Evolutionary conservation across 768 basidiomycete genomes (phyloP).

Genomic region (Pleurotus djamor): DNA sequence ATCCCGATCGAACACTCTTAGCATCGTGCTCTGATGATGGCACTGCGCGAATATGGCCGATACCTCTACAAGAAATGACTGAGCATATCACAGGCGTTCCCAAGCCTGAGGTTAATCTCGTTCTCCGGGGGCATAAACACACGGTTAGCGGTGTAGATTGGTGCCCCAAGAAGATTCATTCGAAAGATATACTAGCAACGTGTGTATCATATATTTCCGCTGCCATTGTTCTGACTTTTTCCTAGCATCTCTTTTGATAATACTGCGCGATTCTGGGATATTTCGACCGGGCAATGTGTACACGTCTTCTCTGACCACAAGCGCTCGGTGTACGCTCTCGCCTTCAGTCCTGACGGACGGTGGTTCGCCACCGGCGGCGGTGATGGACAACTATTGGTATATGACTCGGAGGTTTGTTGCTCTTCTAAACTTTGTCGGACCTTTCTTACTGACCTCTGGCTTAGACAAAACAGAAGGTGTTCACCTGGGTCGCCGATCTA

Average conservation of each 20-base stretch:
- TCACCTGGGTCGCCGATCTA: conserved; percentile 61
- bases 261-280: conserved; percentile 83
- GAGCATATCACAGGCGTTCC: conserved; percentile 36
- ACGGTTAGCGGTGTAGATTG: conserved; percentile 68
- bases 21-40: conserved; percentile 84
- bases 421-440: neutral
- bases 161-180: conserved; percentile 53
- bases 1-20: conserved; percentile 59
- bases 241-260: conserved; percentile 76
- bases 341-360: conserved; percentile 73
- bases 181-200: conserved; percentile 72
- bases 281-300: conserved; percentile 72
- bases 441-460: conserved; percentile 9
- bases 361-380: conserved; percentile 77
- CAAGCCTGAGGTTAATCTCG: conserved; percentile 30
- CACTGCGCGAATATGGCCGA: conserved; percentile 74
- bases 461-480: conserved; percentile 46
- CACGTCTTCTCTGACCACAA: conserved; percentile 71
- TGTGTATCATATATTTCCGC: conserved; percentile 27
- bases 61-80: conserved; percentile 30
- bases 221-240: conserved; percentile 4
- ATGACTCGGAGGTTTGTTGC: conserved; percentile 57
- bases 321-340: conserved; percentile 67
- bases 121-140: conserved; percentile 63
- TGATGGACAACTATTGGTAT: conserved; percentile 76